Evolutionary conservation across 768 basidiomycete genomes (phyloP), one percentile per base, ranked within the genome.

Genomic region (Fistulinella prunicolor): DNA sequence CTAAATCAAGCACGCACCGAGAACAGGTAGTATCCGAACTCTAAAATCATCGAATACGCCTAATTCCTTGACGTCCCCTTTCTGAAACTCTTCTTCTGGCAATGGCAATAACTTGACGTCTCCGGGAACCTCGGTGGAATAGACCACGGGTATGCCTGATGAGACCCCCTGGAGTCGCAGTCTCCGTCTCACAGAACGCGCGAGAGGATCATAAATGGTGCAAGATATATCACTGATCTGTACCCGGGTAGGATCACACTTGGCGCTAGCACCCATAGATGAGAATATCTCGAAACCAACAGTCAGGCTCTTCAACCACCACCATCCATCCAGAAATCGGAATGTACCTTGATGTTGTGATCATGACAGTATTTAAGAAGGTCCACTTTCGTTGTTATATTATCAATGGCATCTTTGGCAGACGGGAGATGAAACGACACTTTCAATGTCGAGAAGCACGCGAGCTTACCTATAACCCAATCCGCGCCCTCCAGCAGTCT

Each of bases 191-290:
- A 98, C 94, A 19, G 89, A 80, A 48, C 94, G 86, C 20, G 96
- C 96, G 16, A 99, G 80, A 4, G 94, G 94, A 66, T 98, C 96
- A 60, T 98, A 95, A 34, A 90, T 78, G 0, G 96, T 97, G 48
- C 75, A 74, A 3, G 94, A 93, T 57, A 98, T 92, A 69, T 98
- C 95, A 54, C 85, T 86, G 47, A 98, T 96, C 67, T 98, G 94
- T 21, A 99, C 81, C 34, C 93, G 82, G 1, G 94, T 95, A 0
- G 96, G 94, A 66, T 99, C 96, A 58, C 79, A 80, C 70, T 98
- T 99, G 13, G 94, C 88, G 12, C 94, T 85, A 4, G 94, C 90
- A 23, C 96, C 96, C 93, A 99, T 96, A 21, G 93, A 93, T 0
- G 94, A 92, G 68, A 98, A 96, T 16, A 94, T 86, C 86, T 89